phyloP scores from a whole-genome alignment of 495 filamentous ascomycete genomes.

The Tuber umbilicatum region DNA sequence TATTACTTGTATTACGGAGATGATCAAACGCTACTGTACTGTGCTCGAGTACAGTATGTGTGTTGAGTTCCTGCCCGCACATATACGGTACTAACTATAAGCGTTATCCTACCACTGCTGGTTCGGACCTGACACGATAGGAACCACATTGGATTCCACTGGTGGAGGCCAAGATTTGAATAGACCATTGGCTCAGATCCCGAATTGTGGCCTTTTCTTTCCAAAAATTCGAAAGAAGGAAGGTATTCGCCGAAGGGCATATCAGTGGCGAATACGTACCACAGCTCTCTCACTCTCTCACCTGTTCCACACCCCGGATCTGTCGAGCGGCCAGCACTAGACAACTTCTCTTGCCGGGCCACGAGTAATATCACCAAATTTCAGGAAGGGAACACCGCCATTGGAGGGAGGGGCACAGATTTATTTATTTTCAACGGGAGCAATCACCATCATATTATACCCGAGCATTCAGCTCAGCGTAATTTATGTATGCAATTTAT shows the following conservation, averaged over 20 bases:
- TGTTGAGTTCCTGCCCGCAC: not conserved
- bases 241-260: not conserved
- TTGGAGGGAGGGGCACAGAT: not conserved
- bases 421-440: not conserved
- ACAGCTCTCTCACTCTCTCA: not conserved
- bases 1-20: too few relatives aligned
- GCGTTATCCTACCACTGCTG: not conserved
- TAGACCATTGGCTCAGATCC: not conserved
- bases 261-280: not conserved
- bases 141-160: not conserved
- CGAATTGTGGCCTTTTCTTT: conserved; percentile 1
- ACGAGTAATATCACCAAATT: not conserved
- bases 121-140: not conserved
- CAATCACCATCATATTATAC: not conserved
- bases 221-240: not conserved
- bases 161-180: not conserved
- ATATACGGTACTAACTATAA: not conserved
- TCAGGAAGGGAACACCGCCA: not conserved
- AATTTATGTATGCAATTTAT: not conserved
- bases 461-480: not conserved
- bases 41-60: too few relatives aligned
- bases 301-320: not conserved
- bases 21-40: not conserved
- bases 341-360: not conserved
- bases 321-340: not conserved